A percentile compares a stretch with the other conserved stretches of the same genome.
phyloP scores from a whole-genome alignment of 306 rosid species.

The Fragaria nilgerrensis region DNA sequence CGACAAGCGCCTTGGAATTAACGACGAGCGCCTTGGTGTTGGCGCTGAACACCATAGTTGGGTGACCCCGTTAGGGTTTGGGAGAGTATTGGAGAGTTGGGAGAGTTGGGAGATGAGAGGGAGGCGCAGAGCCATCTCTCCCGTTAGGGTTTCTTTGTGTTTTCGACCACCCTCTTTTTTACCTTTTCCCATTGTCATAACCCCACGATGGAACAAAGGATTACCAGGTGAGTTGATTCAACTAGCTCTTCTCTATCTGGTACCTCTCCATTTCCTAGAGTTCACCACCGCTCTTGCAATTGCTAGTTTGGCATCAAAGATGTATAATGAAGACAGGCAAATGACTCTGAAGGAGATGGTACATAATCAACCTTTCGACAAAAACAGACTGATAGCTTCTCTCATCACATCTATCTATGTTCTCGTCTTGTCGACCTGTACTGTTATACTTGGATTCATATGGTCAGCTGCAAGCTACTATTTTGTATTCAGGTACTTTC shows the following conservation, averaged over 20 bases:
- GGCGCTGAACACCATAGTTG: too few species aligned
- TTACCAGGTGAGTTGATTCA: conserved; percentile 2
- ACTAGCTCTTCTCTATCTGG: conserved; percentile 18
- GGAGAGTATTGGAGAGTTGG: too few species aligned
- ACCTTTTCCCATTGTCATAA: neutral
- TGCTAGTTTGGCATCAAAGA: conserved; percentile 23
- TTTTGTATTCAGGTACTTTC: neutral
- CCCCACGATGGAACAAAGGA: conserved; percentile 2
- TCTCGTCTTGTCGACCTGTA: conserved; percentile 18
- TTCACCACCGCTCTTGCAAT: conserved; percentile 3
- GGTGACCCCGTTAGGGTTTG: too few species aligned
- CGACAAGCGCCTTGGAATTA: too few species aligned
- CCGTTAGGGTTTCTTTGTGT: too few species aligned
- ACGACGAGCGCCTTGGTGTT: too few species aligned
- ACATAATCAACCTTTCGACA: neutral
- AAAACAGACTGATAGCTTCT: conserved; percentile 13
- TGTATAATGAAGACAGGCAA: conserved; percentile 4
- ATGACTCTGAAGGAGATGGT: conserved; percentile 20
- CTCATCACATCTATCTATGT: conserved; percentile 14
- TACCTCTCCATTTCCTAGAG: conserved; percentile 26
- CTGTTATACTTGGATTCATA: conserved; percentile 8
- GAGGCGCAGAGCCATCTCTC: too few species aligned
- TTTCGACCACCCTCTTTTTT: too few species aligned
- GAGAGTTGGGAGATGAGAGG: too few species aligned
- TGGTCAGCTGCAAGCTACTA: conserved; percentile 13